Evolutionary conservation across 768 basidiomycete species (phyloP), one percentile per base, ranked within the genome.

Genomic region (Tricholomella constricta): DNA sequence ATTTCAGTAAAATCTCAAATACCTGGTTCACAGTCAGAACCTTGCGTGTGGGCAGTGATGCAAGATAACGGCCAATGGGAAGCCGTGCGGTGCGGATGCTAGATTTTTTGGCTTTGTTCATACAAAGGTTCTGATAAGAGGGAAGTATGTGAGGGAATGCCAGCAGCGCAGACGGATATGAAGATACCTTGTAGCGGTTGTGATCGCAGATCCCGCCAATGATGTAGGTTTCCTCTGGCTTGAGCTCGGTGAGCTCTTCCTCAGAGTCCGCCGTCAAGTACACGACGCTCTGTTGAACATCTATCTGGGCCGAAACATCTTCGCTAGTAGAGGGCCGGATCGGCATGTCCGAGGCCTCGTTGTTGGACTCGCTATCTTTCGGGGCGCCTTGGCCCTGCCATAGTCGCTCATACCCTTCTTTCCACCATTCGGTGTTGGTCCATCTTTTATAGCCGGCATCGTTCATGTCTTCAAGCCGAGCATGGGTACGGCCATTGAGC

Each of bases 21-120:
- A 89, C 88, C 72, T 98, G 97, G 69, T 99, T 98, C 48, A 99
- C 94, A 1, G 97, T 99, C 57, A 99, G 77, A 27, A 99, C 94
- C 64, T 98, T 98, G 56, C 97, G 85, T 9, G 95, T 94, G 27
- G 87, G 80, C 52, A 99, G 76, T 43, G 88, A 81, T 38, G 87
- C 79, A 31, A 98, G 75, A 67, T 91, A 97, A 50, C 85, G 87
- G n/a, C 94, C 91, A 49, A 99, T 98, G 3, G 97, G 97, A 49
- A 99, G 82, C 45, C 91, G 86, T 4, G 94, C 97, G 35, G 93
- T 89, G 37, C 86, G 82, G 49, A 98, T 80, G 4, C 81, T 82
- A 32, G 88, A 81, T 45, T 75, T 74, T 34, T 81, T 76, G 3
- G 97, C 92, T 70, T 95, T 97, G 68, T 92, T 80, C 51, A 90